Base-by-base conservation (phyloP, 2,329 filamentous ascomycete genomes). In the Diplocarpon mali region DNA sequence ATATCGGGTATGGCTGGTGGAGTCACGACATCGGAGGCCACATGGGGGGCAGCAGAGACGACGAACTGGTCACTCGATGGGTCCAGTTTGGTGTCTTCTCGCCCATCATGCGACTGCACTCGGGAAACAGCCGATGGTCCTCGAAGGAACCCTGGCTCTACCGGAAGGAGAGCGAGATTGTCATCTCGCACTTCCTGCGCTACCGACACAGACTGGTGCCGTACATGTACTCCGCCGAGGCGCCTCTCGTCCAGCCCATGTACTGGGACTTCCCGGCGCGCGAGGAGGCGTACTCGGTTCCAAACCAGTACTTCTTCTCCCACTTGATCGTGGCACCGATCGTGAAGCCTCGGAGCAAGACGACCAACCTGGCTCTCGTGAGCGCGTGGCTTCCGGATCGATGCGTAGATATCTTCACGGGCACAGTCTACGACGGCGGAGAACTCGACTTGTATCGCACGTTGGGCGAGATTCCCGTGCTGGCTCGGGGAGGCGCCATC, bases 1-100 rank as follows among this genome's bases (percentile, higher is more conserved):
- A 83, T 58, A 78, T 82, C 47, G 78, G 78, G 0, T 82, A 77
- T 50, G 78, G 76, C 2, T 81, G 77, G 76, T 82, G 78, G 78
- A 77, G 72, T 40, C 77, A 82, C 57, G 78, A 82, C 50, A 78
- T 82, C 24, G 78, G 78, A n/a, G 78, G 78, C 0, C 78, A 82
- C 56, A 72, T 74, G 53, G 57, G 61, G 2, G 78, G 78, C 3
- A 62, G 61, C 32, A 69, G 71, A 5, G 73, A 77, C 40, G 76
- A 79, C 40, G 74, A 82, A 53, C 64, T 80, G 7, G 67, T 69
- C 1, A 68, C 71, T 1, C 68, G 78, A 14, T 82, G 77, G 78
- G 67, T 78, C 0, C 78, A 82, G 55, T 65, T 75, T 2, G 78
- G 77, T 5, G 71, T 69, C 37, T 78, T 77, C 56, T 78, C 74